Conservation (phyloP, 208 protist species). For the Acanthamoeba healyi region DNA sequence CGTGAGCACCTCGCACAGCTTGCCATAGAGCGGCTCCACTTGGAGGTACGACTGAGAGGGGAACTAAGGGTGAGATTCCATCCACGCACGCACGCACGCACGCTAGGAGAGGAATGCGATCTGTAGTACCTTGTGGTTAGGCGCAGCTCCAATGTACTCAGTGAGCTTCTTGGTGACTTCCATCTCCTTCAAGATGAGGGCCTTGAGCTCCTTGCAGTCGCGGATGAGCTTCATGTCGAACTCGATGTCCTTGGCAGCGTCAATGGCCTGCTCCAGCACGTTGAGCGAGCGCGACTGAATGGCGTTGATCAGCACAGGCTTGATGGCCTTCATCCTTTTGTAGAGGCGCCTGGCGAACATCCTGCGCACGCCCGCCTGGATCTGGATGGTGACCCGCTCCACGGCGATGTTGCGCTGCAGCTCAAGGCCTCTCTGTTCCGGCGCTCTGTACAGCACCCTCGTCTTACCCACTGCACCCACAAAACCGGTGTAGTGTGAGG, state of each 20-base stretch:
- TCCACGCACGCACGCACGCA: too few species aligned
- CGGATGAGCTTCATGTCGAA: conserved; percentile 41
- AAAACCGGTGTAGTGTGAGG: too few species aligned
- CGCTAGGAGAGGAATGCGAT: neutral
- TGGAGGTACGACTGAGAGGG: too few species aligned
- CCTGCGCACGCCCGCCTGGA: neutral
- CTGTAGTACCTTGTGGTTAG: neutral
- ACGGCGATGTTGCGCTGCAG: conserved; percentile 26
- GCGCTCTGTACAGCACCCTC: conserved; percentile 9
- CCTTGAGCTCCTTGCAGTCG: neutral
- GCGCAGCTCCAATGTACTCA: neutral
- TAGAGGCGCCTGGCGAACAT: neutral
- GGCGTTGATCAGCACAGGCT: neutral
- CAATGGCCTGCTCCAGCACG: neutral
- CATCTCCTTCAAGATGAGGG: conserved; percentile 9
- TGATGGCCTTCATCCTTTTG: conserved; percentile 3
- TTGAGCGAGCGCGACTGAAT: neutral
- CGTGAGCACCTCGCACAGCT: neutral
- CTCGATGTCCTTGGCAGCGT: conserved; percentile 51
- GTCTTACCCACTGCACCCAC: conserved; percentile 17
- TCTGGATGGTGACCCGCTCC: neutral
- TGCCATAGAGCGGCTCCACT: conserved; percentile 28
- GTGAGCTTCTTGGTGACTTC: conserved; percentile 43
- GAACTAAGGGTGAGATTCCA: neutral
- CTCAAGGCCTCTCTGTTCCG: neutral